Evolutionary conservation across 2,329 filamentous ascomycete species (phyloP), one percentile per base, ranked within the genome.

Genomic region (Colletotrichum coccodes): DNA sequence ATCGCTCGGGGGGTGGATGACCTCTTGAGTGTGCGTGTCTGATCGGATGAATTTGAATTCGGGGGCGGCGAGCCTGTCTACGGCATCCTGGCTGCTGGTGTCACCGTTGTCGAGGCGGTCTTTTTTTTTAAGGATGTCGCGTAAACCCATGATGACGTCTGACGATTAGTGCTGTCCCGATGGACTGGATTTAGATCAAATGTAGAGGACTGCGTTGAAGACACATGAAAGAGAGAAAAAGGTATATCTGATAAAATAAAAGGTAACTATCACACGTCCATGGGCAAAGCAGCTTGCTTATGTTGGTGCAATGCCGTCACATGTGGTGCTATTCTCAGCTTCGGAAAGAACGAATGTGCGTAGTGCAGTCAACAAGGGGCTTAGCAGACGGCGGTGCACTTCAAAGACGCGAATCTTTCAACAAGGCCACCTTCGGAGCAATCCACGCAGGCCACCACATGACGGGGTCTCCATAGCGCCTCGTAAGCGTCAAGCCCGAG

Each of bases 21-120:
- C 83, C 79, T 98, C 94, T 77, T 94, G 88, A 2, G 91, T 90
- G 72, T 90, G 82, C 1, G 95, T 97, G 76, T 97, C 95, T 72
- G 93, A 92, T 70, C 94, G 91, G 76, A 96, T 87, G 82, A 98
- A 94, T 71, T 87, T 94, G 82, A 98, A 94, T 73, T 93, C 90
- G 65, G 92, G 90, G 1, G 84, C 78, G 21, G 64, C 60, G 56
- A 60, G 53, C 42, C 54, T 59, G 38, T 68, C 57, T 23, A 70
- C 74, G 23, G 81, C 79, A 70, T 80, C 78, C 70, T 79, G 74
- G 70, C 81, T 78, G 69, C 76, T 73, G n/a, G 77, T 68, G 40
- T 78, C 73, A 49, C 73, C 74, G 28, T 79, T 76, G 18, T 81
- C 79, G 59, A 84, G 74, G 70, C 79, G 79, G 68, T 87, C 82